Evolutionary conservation across 1,284 basidiomycete genomes (phyloP), one percentile per base, ranked within the genome.

Genomic region (Fistulinella staudtii): DNA sequence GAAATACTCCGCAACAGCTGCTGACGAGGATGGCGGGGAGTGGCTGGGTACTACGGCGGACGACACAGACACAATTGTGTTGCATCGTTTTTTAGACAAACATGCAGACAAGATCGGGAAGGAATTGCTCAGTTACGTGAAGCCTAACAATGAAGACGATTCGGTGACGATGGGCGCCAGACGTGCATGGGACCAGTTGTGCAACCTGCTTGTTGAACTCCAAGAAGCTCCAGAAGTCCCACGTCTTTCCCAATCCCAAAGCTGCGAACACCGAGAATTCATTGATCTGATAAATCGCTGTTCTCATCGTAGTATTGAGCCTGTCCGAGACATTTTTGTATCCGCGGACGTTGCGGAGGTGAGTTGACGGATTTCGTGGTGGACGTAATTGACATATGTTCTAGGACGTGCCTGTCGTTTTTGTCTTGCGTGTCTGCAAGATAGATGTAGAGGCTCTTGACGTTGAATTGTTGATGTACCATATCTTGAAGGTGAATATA

Each of bases 101-200:
- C 83, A 90, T 54, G 82, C 84, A 2, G 87, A 90, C 61, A 89
- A 89, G 63, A 85, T 91, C 41, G 89, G 88, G 27, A 88, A 88
- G 59, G 87, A 89, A 53, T 67, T 92, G 3, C 74, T 90, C 13
- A 86, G 86, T 55, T 76, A 83, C 28, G 79, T 82, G 9, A 81
- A 82, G 48, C 72, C 79, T 3, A 75, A 76, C 13, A 58, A 68
- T 5, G 85, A 88, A 47, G 76, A 75, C 17, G 80, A 82, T 45
- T 63, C 71, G 21, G 66, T 75, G 48, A 70, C 79, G 33, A 61
- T 79, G 54, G 74, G 75, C 28, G 89, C 89, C 8, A 89, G 85
- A 66, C 76, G 76, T 7, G 80, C 86, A 4, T 89, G 89, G 81
- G 82, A 87, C 51, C 75, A 76, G 8, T 70, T 93, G 21, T 89